Base-by-base conservation (phyloP, 129 eudicot species). In the sunflower (Helianthus annuus) region DNA sequence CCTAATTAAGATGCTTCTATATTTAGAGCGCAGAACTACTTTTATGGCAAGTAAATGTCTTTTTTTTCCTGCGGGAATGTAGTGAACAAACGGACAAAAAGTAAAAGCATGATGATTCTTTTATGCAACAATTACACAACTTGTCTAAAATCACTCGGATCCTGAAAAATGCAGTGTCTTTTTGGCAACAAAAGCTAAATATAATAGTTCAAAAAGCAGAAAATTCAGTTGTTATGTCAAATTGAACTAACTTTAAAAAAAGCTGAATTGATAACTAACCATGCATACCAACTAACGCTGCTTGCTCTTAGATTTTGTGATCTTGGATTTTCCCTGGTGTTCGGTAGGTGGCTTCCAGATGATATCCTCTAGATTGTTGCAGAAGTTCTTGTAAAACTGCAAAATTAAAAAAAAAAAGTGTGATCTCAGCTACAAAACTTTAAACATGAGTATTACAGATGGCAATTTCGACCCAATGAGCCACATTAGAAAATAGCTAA, bases 311-410 rank as follows among this genome's bases (percentile, higher is more conserved):
- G 82, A 70, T 81, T 84, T 89, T 9, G 80, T 73, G 56, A 69
- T 64, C 75, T 87, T 84, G 76, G 97, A 78, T 82, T 83, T 87
- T 67, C 85, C 74, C 3, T 65, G 71, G 38, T 85, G 74, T 60
- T 89, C 96, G 42, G 59, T 79, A 64, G 97, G 83, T 54, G 98
- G 98, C 78, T 77, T 87, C 98, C 98, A 93, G 61, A 93, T 90
- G 70, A 93, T 90, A 57, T 93, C 98, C 14, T 93, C 98, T 24
- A 93, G 98, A 76, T 93, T 93, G 86, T 75, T 78, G 66, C 92
- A 93, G 71, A 93, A 93, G 78, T 80, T 85, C 77, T 82, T 89
- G 89, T 87, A 93, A 61, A 93, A 93, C 98, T 93, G 85, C 78
- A 73, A 73, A 59, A 72, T 17, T 3, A 36, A 57, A 60, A 12